A percentile compares a stretch with the other conserved stretches of the same genome.
phyloP scores from a whole-genome alignment of 2,329 filamentous ascomycete genomes.

The Talaromyces sp. region DNA sequence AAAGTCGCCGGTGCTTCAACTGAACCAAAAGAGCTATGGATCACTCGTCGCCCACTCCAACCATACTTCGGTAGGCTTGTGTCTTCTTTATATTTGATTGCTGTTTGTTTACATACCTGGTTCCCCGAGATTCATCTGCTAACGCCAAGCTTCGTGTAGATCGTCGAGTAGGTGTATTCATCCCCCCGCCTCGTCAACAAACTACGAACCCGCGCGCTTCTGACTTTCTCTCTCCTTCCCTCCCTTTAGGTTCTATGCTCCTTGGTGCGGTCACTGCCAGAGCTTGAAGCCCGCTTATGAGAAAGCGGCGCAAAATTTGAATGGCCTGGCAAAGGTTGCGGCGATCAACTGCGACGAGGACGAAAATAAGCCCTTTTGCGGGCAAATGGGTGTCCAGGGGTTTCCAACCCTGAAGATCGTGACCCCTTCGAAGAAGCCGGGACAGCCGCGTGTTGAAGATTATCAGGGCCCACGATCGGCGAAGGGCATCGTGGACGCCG shows the following conservation, averaged over 20 bases:
- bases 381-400: conserved; percentile 82
- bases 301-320: conserved; percentile 84
- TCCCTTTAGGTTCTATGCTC: conserved; percentile 87
- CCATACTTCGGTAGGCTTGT: conserved; percentile 74
- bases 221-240: conserved; percentile 15
- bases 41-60: conserved; percentile 84
- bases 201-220: neutral
- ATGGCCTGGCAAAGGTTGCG: conserved; percentile 91
- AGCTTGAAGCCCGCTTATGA: conserved; percentile 95
- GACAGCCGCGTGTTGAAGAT: conserved; percentile 82
- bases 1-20: conserved; percentile 81
- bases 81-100: neutral
- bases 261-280: conserved; percentile 97
- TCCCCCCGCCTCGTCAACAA: conserved; percentile 12
- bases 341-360: conserved; percentile 96
- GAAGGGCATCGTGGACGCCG: conserved; percentile 84
- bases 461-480: conserved; percentile 83
- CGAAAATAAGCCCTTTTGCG: conserved; percentile 84
- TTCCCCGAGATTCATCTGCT: neutral
- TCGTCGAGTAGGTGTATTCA: conserved; percentile 53
- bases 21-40: conserved; percentile 78
- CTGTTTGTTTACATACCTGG: neutral
- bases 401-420: conserved; percentile 97
- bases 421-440: conserved; percentile 77
- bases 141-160: conserved; percentile 35